A percentile compares a stretch with the other conserved stretches of the same genome.
phyloP scores from a whole-genome alignment of 1,284 basidiomycete genomes.

The Xerocomus minutiporus region DNA sequence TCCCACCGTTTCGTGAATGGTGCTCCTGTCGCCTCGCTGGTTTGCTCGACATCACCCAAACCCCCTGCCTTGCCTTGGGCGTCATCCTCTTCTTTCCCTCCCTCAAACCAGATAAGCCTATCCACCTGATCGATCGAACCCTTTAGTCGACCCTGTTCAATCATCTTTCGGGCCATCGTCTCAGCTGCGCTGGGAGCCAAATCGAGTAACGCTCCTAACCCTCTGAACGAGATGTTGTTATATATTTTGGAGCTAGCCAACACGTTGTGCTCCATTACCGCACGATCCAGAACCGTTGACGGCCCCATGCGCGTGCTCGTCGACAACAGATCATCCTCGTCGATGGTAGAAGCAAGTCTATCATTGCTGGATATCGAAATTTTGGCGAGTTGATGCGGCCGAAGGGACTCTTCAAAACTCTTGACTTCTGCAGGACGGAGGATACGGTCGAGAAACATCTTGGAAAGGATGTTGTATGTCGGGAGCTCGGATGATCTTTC shows the following conservation, averaged over 20 bases:
- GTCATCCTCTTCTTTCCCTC: slow-evolving; percentile 75
- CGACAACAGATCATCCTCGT: slow-evolving; percentile 49
- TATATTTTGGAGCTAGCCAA: slow-evolving; percentile 93
- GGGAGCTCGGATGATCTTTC: slow-evolving; percentile 80
- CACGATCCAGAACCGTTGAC: slow-evolving; percentile 93
- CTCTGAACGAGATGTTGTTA: slow-evolving; percentile 90
- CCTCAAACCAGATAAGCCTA: slow-evolving; percentile 87
- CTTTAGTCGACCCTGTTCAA: slow-evolving; percentile 87
- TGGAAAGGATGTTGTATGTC: slow-evolving; percentile 86
- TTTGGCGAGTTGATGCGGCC: slow-evolving; percentile 89
- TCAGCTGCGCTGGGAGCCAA: slow-evolving; percentile 86
- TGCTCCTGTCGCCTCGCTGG: slow-evolving; percentile 81
- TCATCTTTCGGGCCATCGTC: slow-evolving; percentile 93
- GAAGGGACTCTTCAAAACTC: slow-evolving; percentile 83
- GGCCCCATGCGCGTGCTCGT: slow-evolving; percentile 79
- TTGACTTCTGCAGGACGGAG: slow-evolving; percentile 85
- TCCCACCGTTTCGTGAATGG: slow-evolving; percentile 91
- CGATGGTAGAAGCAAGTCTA: slow-evolving; percentile 60
- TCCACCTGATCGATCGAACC: slow-evolving; percentile 94
- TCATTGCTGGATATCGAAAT: slow-evolving; percentile 80
- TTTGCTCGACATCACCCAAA: slow-evolving; percentile 78
- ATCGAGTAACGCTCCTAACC: slow-evolving; percentile 80
- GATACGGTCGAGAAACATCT: slow-evolving; percentile 97
- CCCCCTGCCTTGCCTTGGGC: slow-evolving; percentile 91
- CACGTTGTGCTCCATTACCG: slow-evolving; percentile 97